Percentiles rank a stretch among this genome's conserved stretches.
These are phyloP conservation scores for Mycena capillaripes DNA, from an alignment of 768 basidiomycete genomes.

Conservation along the genomic window DNA sequence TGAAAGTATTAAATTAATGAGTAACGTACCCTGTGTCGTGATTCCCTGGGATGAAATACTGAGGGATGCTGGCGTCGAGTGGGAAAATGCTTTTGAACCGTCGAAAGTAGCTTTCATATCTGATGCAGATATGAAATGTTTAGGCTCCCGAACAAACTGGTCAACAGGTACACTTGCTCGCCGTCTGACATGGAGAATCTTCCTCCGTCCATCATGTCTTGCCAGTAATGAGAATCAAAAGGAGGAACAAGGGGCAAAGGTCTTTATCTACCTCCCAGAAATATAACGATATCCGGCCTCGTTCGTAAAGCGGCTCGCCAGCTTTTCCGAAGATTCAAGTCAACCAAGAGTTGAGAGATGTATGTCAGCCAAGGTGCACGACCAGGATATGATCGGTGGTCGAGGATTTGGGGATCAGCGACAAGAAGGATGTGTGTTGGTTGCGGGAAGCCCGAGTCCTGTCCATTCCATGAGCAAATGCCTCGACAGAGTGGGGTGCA, in stretches of 20 bases:
- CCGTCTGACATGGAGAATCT: conserved; percentile 70
- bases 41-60: conserved; percentile 89
- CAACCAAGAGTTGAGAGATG: conserved; percentile 76
- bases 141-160: background rate
- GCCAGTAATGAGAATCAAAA: background rate
- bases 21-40: conserved; percentile 85
- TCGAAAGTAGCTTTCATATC: conserved; percentile 79
- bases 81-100: conserved; percentile 83
- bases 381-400: conserved; percentile 79
- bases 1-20: conserved; percentile 10
- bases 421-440: conserved; percentile 78
- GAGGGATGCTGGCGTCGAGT: conserved; percentile 59
- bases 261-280: conserved; percentile 66
- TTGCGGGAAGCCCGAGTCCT: conserved; percentile 16
- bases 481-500: conserved; percentile 3
- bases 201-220: conserved; percentile 92
- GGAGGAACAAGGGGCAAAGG: conserved; percentile 1
- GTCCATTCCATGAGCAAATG: conserved; percentile 7
- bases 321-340: conserved; percentile 87
- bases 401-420: conserved; percentile 91
- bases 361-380: conserved; percentile 67
- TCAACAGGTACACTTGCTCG: conserved; percentile 68
- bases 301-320: conserved; percentile 78
- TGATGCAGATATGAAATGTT: conserved; percentile 51
- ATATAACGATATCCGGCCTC: conserved; percentile 80